Conservation (phyloP, 495 filamentous ascomycete species). For the Annulohypoxylon stygium region DNA sequence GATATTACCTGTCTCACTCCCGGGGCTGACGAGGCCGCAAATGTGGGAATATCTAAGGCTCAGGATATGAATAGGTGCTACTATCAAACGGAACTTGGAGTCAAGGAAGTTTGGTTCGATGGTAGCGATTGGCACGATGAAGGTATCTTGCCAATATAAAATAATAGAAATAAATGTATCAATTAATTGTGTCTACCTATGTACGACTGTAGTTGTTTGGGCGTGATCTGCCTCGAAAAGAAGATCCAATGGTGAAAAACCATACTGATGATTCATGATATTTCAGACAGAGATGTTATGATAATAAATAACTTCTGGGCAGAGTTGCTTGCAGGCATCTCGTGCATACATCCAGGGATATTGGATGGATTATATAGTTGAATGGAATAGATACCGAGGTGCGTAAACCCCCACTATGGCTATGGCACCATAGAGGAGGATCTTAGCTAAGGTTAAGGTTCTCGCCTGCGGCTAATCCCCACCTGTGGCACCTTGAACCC, state of each 20-base stretch:
- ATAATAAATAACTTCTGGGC: too few species aligned
- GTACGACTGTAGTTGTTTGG: too few species aligned
- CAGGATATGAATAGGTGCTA: slow-evolving; percentile 43
- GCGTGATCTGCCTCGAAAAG: not conserved
- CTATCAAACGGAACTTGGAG: slow-evolving; percentile 8
- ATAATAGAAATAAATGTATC: not conserved
- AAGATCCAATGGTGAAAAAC: not conserved
- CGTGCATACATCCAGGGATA: not conserved
- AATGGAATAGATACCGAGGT: too few species aligned
- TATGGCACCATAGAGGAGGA: slow-evolving; percentile 2
- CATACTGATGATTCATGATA: not conserved
- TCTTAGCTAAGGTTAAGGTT: slow-evolving; percentile 4
- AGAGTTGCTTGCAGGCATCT: not conserved
- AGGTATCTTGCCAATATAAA: slow-evolving; percentile 25
- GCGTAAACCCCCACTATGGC: not conserved
- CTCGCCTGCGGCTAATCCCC: slow-evolving; percentile 14
- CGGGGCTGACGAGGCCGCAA: slow-evolving; percentile 10
- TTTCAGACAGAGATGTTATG: not conserved
- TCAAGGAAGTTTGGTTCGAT: slow-evolving; percentile 45
- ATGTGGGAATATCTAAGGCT: slow-evolving; percentile 28
- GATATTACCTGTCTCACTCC: slow-evolving; percentile 37
- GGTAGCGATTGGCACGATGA: slow-evolving; percentile 28
- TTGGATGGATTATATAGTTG: too few species aligned
- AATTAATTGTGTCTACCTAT: not conserved
- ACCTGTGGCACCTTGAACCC: not conserved